Conservation (phyloP, 179 eudicot species). For the Carnegiea gigantea region DNA sequence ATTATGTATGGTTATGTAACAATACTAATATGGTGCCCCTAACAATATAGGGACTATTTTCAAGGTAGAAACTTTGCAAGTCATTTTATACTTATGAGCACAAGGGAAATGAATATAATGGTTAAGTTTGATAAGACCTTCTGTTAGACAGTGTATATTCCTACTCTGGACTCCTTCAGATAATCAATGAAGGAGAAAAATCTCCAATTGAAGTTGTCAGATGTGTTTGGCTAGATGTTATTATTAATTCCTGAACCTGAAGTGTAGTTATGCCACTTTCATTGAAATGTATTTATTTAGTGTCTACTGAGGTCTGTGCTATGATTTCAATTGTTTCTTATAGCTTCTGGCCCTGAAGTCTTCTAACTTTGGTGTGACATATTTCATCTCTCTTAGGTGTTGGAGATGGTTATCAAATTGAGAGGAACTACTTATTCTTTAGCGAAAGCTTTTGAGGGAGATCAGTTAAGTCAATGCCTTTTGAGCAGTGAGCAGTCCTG, state of each 20-base stretch:
- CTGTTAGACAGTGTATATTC: neutral
- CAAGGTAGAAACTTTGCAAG: too few relatives aligned
- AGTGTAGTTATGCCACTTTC: neutral
- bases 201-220: neutral
- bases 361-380: neutral
- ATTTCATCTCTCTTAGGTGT: constrained; percentile 40
- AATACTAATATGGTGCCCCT: neutral
- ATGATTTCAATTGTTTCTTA: neutral
- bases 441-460: constrained; percentile 47
- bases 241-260: neutral
- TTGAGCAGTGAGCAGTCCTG: constrained; percentile 36
- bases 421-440: constrained; percentile 63
- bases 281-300: neutral
- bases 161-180: neutral
- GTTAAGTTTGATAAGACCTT: too few relatives aligned
- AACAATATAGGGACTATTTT: too few relatives aligned
- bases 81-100: too few relatives aligned
- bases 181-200: neutral
- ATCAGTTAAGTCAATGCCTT: constrained; percentile 33
- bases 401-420: constrained; percentile 65
- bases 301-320: neutral
- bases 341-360: neutral
- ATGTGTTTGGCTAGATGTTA: neutral
- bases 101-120: neutral
- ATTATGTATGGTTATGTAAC: neutral